Conservation (phyloP, 225 moss, liverwort and hornwort species). For the Physcomitrium patens region DNA sequence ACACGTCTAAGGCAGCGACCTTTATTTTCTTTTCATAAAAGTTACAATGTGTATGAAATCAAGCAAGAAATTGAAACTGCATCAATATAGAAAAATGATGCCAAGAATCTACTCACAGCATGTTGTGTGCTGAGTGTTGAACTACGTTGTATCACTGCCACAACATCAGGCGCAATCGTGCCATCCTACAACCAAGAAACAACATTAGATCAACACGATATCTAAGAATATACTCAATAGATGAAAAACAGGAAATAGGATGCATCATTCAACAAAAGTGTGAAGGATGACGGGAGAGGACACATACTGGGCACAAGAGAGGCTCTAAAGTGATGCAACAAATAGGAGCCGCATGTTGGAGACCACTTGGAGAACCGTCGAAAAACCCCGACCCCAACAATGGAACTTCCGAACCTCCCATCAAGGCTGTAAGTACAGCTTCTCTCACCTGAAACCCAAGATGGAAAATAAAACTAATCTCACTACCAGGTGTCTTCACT, state of each 20-base stretch:
- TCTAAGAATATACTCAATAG: constrained; percentile 1
- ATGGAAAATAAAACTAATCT: constrained; percentile 1
- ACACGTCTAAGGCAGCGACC: neutral
- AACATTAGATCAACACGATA: constrained; percentile 1
- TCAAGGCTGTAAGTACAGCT: constrained; percentile 50
- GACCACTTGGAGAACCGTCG: neutral
- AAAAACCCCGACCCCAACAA: neutral
- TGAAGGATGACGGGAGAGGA: neutral
- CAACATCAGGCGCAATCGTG: constrained; percentile 72
- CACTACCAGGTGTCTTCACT: neutral
- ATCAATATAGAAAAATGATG: neutral
- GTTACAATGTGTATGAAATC: constrained; percentile 1
- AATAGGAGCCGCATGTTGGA: constrained; percentile 46
- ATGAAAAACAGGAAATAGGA: constrained; percentile 24
- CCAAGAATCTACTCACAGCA: constrained; percentile 60
- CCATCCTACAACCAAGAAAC: constrained; percentile 61
- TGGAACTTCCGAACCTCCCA: constrained; percentile 44
- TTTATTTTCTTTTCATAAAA: constrained; percentile 10
- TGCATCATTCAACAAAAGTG: no score
- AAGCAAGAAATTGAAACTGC: neutral
- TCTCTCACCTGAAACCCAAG: constrained; percentile 51
- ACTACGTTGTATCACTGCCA: constrained; percentile 81
- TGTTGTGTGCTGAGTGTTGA: constrained; percentile 72
- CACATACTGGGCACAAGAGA: constrained; percentile 51
- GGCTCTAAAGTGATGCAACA: constrained; percentile 77